Base-by-base conservation (phyloP, 306 rosid species). In the Parietaria judaica region DNA sequence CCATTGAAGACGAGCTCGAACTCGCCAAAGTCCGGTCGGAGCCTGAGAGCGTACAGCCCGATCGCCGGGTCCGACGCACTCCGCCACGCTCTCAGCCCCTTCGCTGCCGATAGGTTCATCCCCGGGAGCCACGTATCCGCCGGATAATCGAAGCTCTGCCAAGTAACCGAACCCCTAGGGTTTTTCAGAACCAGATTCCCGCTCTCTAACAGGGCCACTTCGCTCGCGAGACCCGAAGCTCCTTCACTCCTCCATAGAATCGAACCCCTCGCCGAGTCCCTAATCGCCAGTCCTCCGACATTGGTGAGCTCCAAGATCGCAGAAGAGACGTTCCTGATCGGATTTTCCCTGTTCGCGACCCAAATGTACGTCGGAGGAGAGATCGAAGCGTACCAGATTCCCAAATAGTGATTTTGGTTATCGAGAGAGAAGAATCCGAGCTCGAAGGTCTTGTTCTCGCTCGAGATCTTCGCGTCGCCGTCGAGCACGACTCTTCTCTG, bases 131-230 rank as follows among this genome's bases (percentile, higher is more conserved):
- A 89, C 14, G 83, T 80, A 65, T 89, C 89, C 3, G 91, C 68
- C 7, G 97, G 97, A 17, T 64, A 66, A 15, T 89, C 91, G 73
- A 89, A 89, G 79, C 97, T 89, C 69, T 89, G 97, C 95, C 95
- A 89, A 2, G 65, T 58, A 56, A 84, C 67, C 7, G 7, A 52
- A 38, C 80, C 83, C 48, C 48, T 35, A 0, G 0, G 23, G 44
- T 76, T 51, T 6, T 69, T 63, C 11, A 89, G 71, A 23, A 80
- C 69, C 6, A 89, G 70, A 60, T 89, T 89, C 0, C 89, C 97
- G 36, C 41, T 78, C 8, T 84, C 97, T 8, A 69, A 50, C 11
- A 89, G 72, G 31, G 55, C 57, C 10, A 63, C 6, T 8, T 12
- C 41, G 4, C 53, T 35, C n/a, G 69, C 67, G 14, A 52, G 0